Conservation (phyloP, 345 rosid species). For the Lepidium sativum region DNA sequence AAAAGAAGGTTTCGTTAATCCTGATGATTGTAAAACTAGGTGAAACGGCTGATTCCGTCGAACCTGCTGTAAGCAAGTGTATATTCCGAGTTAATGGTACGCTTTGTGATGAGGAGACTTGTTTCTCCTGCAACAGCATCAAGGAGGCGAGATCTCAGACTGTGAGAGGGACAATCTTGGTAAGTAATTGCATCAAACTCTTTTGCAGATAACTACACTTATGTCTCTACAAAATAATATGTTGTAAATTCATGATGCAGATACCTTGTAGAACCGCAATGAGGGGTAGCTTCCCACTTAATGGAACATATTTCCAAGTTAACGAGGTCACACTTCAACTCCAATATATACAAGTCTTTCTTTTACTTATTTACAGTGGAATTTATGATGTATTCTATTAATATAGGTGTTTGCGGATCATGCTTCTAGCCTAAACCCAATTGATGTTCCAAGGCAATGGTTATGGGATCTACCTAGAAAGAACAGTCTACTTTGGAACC, state of each 20-base stretch:
- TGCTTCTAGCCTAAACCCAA: slow-evolving; percentile 65
- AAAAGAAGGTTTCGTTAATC: not conserved
- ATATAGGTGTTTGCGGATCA: slow-evolving; percentile 91
- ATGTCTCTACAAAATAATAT: not conserved
- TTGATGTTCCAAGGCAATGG: slow-evolving; percentile 68
- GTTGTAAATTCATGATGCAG: slow-evolving; percentile 30
- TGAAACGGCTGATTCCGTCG: slow-evolving; percentile 70
- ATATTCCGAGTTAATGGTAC: slow-evolving; percentile 37
- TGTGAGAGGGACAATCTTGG: slow-evolving; percentile 90
- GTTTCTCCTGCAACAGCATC: slow-evolving; percentile 63
- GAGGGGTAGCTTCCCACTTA: slow-evolving; percentile 95
- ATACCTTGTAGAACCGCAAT: slow-evolving; percentile 95
- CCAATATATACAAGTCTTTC: not conserved
- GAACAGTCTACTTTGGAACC: slow-evolving; percentile 87
- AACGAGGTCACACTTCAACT: slow-evolving; percentile 51
- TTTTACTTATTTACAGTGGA: not conserved
- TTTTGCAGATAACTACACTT: not conserved
- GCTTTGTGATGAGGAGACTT: slow-evolving; percentile 53
- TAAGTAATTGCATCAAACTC: slow-evolving; percentile 26
- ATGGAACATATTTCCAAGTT: slow-evolving; percentile 95
- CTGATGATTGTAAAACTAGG: slow-evolving; percentile 34
- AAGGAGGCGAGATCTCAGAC: slow-evolving; percentile 63
- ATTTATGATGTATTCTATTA: not conserved
- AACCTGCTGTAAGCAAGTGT: slow-evolving; percentile 53
- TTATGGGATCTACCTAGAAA: slow-evolving; percentile 74